Conservation (phyloP, 257 asterid species). For the Coffea eugenioides region DNA sequence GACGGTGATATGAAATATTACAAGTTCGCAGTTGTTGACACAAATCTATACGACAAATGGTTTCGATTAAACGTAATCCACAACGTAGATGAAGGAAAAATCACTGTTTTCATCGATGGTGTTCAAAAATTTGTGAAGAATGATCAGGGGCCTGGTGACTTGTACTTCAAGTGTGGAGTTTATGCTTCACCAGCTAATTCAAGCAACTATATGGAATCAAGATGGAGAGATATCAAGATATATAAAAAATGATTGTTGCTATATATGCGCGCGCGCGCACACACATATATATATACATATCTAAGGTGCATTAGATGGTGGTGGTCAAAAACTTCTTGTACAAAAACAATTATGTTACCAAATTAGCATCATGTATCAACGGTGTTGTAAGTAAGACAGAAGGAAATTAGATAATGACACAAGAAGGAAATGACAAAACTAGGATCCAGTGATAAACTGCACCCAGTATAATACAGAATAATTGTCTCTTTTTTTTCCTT, state of each 20-base stretch:
- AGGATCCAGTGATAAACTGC: not conserved
- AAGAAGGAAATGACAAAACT: not conserved
- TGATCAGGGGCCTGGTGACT: conserved; percentile 35
- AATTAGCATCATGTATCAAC: too few relatives aligned
- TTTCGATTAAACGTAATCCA: conserved; percentile 34
- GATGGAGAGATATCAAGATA: conserved; percentile 22
- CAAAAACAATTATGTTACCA: too few relatives aligned
- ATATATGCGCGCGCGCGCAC: too few relatives aligned
- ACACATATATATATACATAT: too few relatives aligned
- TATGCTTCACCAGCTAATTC: conserved; percentile 31
- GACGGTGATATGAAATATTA: too few relatives aligned
- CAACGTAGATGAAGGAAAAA: conserved; percentile 27
- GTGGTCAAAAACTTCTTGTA: too few relatives aligned
- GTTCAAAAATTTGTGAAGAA: conserved; percentile 13
- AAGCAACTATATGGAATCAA: conserved; percentile 25
- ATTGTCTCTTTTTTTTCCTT: too few relatives aligned
- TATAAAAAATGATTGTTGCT: conserved; percentile 12
- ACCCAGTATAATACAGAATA: not conserved
- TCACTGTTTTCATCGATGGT: conserved; percentile 30
- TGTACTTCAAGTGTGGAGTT: conserved; percentile 41
- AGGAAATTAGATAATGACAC: not conserved
- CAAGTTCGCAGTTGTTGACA: too few relatives aligned
- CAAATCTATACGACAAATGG: conserved; percentile 21
- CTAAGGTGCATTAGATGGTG: not conserved
- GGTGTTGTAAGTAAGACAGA: too few relatives aligned